phyloP scores from a whole-genome alignment of 2,329 filamentous ascomycete genomes.

The Fusarium luffae region DNA sequence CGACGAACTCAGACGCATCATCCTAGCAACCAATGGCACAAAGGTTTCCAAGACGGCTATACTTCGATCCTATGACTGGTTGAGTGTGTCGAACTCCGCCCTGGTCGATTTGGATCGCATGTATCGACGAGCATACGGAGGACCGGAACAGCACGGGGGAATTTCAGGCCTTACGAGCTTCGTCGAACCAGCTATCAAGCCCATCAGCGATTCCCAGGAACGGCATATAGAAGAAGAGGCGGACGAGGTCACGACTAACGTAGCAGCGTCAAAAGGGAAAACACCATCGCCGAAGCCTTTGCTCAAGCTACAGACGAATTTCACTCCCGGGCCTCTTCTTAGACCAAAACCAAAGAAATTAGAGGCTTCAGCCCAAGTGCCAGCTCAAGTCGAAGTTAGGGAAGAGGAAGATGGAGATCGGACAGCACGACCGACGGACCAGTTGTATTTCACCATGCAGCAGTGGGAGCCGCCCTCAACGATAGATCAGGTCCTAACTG shows the following conservation, averaged over 20 bases:
- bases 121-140: constrained; percentile 68
- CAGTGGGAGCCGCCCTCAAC: constrained; percentile 49
- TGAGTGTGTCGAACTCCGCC: constrained; percentile 62
- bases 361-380: neutral
- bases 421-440: constrained; percentile 53
- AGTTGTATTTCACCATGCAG: constrained; percentile 42
- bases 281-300: constrained; percentile 44
- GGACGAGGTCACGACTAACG: constrained; percentile 37
- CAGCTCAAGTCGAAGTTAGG: constrained; percentile 26
- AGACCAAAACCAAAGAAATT: constrained; percentile 30
- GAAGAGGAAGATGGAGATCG: constrained; percentile 52
- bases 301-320: constrained; percentile 59
- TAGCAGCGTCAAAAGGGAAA: constrained; percentile 44
- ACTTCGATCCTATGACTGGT: constrained; percentile 66
- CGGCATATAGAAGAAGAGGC: constrained; percentile 41
- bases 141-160: constrained; percentile 56
- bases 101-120: constrained; percentile 66
- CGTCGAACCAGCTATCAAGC: constrained; percentile 40
- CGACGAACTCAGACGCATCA: constrained; percentile 69
- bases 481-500: constrained; percentile 59
- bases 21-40: constrained; percentile 63
- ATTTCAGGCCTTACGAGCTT: constrained; percentile 54
- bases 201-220: constrained; percentile 36
- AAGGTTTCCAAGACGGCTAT: constrained; percentile 64
- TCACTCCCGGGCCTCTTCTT: constrained; percentile 41